These are phyloP conservation scores for Hysterangium stoloniferum DNA, from an alignment of 768 basidiomycete species.

Conservation along the genomic window DNA sequence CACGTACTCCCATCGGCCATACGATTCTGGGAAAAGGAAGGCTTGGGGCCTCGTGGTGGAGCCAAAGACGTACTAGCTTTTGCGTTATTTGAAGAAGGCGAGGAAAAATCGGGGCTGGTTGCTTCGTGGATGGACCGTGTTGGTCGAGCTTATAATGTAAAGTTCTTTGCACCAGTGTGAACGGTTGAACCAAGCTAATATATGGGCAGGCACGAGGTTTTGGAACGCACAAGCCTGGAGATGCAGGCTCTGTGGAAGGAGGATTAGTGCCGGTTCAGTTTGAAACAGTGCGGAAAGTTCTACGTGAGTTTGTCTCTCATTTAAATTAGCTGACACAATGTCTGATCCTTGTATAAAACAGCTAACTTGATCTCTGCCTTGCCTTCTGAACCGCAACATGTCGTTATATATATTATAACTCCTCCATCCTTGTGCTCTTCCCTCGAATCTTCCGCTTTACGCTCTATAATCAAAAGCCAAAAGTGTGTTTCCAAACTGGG, in stretches of 20 bases:
- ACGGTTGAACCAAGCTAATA: slow-evolving; percentile 3
- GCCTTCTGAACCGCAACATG: slow-evolving; percentile 28
- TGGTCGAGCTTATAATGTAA: slow-evolving; percentile 49
- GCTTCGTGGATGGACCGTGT: slow-evolving; percentile 53
- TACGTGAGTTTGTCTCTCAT: slow-evolving; percentile 34
- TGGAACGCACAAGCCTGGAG: slow-evolving; percentile 50
- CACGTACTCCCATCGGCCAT: slow-evolving; percentile 63
- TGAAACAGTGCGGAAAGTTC: slow-evolving; percentile 62
- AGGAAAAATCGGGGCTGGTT: slow-evolving; percentile 39
- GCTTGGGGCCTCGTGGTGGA: slow-evolving; percentile 61
- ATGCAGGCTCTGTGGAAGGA: slow-evolving; percentile 37
- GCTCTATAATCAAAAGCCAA: slow-evolving; percentile 57
- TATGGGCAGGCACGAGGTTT: slow-evolving; percentile 48
- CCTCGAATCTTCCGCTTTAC: slow-evolving; percentile 56
- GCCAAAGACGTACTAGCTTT: slow-evolving; percentile 63
- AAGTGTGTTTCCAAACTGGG: slow-evolving; percentile 34
- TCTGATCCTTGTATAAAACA: slow-evolving; percentile 19
- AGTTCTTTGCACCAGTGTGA: slow-evolving; percentile 18
- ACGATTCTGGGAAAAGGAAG: slow-evolving; percentile 82
- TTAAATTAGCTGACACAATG: not conserved
- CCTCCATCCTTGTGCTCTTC: slow-evolving; percentile 50
- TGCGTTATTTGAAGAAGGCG: slow-evolving; percentile 56
- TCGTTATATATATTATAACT: slow-evolving; percentile 64
- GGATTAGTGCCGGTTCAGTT: slow-evolving; percentile 59
- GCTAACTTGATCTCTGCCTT: slow-evolving; percentile 44